phyloP scores from a whole-genome alignment of 768 basidiomycete species.

The Saitozyma sp. region DNA sequence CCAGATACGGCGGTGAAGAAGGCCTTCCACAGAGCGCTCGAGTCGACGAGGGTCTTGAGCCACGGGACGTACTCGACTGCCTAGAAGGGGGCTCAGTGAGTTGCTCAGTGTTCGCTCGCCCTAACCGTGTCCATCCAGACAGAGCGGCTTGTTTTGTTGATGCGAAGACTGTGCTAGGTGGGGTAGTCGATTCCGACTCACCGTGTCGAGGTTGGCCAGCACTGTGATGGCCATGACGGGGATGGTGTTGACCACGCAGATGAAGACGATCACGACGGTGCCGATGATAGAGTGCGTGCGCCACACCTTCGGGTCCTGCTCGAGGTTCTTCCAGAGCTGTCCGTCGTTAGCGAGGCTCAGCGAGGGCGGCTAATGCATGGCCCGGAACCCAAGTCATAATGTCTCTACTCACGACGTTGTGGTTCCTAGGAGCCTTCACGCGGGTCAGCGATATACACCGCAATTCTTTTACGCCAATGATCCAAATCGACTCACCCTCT shows the following conservation, averaged over 20 bases:
- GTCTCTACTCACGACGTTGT: slow-evolving; percentile 5
- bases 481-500: neutral
- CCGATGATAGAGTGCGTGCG: slow-evolving; percentile 21
- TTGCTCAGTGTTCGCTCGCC: neutral
- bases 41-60: slow-evolving; percentile 21
- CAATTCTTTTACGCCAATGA: too few species aligned
- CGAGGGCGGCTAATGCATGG: too few species aligned
- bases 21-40: slow-evolving; percentile 20
- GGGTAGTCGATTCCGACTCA: slow-evolving; percentile 12
- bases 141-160: neutral
- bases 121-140: too few species aligned
- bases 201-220: slow-evolving; percentile 33
- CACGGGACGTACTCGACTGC: slow-evolving; percentile 10
- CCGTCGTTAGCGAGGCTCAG: neutral
- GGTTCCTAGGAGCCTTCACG: neutral
- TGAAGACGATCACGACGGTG: slow-evolving; percentile 17
- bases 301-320: slow-evolving; percentile 20
- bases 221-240: slow-evolving; percentile 38
- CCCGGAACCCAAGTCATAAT: neutral
- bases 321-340: slow-evolving; percentile 42
- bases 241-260: slow-evolving; percentile 37
- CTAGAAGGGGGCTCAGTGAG: slow-evolving; percentile 2
- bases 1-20: slow-evolving; percentile 33
- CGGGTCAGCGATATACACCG: too few species aligned
- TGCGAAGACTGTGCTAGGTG: neutral